Evolutionary conservation across 441 rosid genomes (phyloP).

Genomic region (Corymbia calophylla): DNA sequence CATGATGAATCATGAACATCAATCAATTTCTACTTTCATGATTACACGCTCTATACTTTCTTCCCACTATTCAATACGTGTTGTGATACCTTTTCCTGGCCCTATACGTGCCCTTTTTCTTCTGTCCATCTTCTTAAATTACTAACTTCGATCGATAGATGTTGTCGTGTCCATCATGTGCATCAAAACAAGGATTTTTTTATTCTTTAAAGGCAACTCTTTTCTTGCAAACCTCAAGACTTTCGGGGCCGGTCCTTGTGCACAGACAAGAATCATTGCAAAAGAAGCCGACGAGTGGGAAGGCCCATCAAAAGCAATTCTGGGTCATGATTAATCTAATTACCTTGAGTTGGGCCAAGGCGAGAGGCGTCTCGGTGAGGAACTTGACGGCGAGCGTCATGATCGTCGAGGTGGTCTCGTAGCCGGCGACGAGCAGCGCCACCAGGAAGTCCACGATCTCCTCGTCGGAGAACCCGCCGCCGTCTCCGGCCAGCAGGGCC

Average conservation of each 20-base stretch:
- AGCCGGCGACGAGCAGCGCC: conserved; percentile 58
- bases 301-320: not conserved
- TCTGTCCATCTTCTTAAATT: not conserved
- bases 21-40: not conserved
- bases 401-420: conserved; percentile 55
- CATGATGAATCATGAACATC: not conserved
- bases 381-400: conserved; percentile 44
- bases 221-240: not conserved
- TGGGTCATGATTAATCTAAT: not conserved
- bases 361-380: conserved; percentile 29
- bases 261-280: not conserved
- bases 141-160: not conserved
- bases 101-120: not conserved
- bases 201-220: not conserved
- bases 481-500: not conserved
- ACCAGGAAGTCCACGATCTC: conserved; percentile 53
- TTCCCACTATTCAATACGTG: not conserved
- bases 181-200: not conserved
- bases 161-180: not conserved
- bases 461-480: conserved; percentile 34
- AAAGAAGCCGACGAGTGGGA: not conserved
- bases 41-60: not conserved
- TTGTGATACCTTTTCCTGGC: not conserved
- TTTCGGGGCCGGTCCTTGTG: not conserved
- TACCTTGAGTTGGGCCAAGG: conserved; percentile 43